Conservation (phyloP, 345 rosid species). For the Anastatica hierochuntica region DNA sequence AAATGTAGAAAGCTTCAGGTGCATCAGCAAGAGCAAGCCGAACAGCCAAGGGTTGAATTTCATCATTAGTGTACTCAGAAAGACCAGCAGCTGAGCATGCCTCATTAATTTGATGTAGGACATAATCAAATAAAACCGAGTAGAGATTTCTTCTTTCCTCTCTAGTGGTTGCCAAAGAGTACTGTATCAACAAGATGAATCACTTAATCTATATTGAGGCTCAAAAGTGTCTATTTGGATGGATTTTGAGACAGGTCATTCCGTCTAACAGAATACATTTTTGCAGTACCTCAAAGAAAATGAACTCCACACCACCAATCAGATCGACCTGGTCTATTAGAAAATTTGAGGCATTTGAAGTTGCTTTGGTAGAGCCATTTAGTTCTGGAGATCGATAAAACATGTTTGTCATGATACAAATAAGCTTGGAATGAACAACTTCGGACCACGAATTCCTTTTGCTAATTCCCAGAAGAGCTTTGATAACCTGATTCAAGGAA, state of each 20-base stretch:
- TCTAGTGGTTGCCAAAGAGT: constrained; percentile 73
- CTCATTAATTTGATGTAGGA: constrained; percentile 78
- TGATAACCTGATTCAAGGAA: constrained; percentile 57
- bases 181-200: constrained; percentile 45
- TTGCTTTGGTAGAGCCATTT: constrained; percentile 34
- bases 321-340: constrained; percentile 79
- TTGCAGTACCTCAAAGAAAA: constrained; percentile 70
- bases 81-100: constrained; percentile 63
- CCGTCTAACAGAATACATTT: background rate
- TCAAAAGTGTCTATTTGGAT: background rate
- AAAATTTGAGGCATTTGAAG: constrained; percentile 42
- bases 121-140: constrained; percentile 80
- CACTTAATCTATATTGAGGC: constrained; percentile 1
- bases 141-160: constrained; percentile 87
- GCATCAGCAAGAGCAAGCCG: constrained; percentile 83
- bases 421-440: constrained; percentile 87
- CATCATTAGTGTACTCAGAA: constrained; percentile 77
- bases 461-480: constrained; percentile 63
- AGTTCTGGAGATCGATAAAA: constrained; percentile 65
- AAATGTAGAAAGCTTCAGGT: constrained; percentile 88
- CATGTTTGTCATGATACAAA: constrained; percentile 85
- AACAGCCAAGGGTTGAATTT: constrained; percentile 72
- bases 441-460: constrained; percentile 91
- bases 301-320: constrained; percentile 91
- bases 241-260: background rate